Evolutionary conservation across 495 filamentous ascomycete species (phyloP).

Genomic region (Penicillium canescens): DNA sequence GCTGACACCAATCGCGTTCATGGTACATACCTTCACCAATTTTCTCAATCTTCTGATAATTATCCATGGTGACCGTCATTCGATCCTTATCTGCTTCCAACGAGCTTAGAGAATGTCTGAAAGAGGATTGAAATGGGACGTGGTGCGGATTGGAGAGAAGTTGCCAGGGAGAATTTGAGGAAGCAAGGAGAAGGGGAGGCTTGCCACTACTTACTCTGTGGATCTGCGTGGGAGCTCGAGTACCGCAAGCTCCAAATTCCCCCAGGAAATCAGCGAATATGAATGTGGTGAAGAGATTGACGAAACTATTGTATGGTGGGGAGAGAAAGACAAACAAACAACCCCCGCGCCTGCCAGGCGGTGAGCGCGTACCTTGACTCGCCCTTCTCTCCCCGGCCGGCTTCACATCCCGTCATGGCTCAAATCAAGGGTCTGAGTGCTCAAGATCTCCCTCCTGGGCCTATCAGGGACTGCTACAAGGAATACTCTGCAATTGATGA

Average conservation of each 20-base stretch:
- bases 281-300: constrained; percentile 28
- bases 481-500: constrained; percentile 52
- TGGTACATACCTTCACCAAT: constrained; percentile 83
- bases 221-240: constrained; percentile 5
- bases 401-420: constrained; percentile 27
- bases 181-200: constrained; percentile 16
- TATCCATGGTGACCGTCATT: constrained; percentile 69
- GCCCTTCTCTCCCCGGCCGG: constrained; percentile 1
- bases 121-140: neutral
- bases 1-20: neutral
- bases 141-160: constrained; percentile 16
- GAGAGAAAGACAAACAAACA: constrained; percentile 40
- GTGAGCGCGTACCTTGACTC: constrained; percentile 28
- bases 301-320: constrained; percentile 22
- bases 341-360: constrained; percentile 32
- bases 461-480: constrained; percentile 66
- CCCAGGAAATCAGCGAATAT: neutral
- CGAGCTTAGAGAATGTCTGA: constrained; percentile 9
- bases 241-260: constrained; percentile 3
- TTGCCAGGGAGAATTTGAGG: constrained; percentile 13
- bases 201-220: neutral
- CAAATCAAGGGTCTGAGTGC: constrained; percentile 60
- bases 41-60: constrained; percentile 99
- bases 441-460: constrained; percentile 67
- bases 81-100: neutral